Percentiles rank a stretch among this genome's conserved stretches.
phyloP scores from a whole-genome alignment of 2,329 filamentous ascomycete species.

The Ascochyta rabiei region DNA sequence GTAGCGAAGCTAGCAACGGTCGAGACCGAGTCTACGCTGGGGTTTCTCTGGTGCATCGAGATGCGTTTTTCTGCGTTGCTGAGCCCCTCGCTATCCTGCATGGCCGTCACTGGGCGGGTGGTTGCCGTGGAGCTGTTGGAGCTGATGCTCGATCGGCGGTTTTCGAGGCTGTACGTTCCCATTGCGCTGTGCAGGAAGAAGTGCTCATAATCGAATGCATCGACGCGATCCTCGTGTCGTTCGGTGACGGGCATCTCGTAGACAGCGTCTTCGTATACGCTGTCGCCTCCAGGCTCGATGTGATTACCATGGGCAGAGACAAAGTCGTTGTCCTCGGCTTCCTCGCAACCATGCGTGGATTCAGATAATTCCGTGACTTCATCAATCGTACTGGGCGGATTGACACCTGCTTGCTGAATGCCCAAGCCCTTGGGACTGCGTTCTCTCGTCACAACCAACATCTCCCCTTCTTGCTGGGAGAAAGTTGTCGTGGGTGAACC shows the following conservation, averaged over 20 bases:
- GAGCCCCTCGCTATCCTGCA: conserved; percentile 28
- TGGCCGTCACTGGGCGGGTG: conserved; percentile 47
- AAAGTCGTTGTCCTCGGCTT: conserved; percentile 50
- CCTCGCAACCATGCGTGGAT: conserved; percentile 33
- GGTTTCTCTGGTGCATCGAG: conserved; percentile 55
- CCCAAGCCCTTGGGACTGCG: conserved; percentile 17
- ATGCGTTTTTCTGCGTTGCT: conserved; percentile 33
- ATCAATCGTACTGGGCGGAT: conserved; percentile 26
- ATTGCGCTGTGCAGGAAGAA: conserved; percentile 94
- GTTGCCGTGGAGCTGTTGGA: conserved; percentile 59
- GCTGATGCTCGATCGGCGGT: conserved; percentile 63
- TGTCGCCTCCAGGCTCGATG: conserved; percentile 31
- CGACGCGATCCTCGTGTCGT: conserved; percentile 89
- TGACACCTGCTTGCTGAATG: conserved; percentile 28
- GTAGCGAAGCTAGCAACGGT: conserved; percentile 69
- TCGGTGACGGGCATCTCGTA: conserved; percentile 46
- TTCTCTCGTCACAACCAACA: conserved; percentile 10
- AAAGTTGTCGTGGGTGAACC: conserved; percentile 20
- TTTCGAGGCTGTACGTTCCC: conserved; percentile 70
- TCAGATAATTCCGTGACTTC: conserved; percentile 31
- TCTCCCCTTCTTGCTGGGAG: conserved; percentile 29
- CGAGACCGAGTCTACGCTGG: conserved; percentile 65
- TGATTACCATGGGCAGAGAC: conserved; percentile 43
- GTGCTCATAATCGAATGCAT: conserved; percentile 95
- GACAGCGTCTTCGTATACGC: conserved; percentile 55